These are phyloP conservation scores for Mycena kentingensis DNA, from an alignment of 768 basidiomycete species.

Conservation along the genomic window DNA sequence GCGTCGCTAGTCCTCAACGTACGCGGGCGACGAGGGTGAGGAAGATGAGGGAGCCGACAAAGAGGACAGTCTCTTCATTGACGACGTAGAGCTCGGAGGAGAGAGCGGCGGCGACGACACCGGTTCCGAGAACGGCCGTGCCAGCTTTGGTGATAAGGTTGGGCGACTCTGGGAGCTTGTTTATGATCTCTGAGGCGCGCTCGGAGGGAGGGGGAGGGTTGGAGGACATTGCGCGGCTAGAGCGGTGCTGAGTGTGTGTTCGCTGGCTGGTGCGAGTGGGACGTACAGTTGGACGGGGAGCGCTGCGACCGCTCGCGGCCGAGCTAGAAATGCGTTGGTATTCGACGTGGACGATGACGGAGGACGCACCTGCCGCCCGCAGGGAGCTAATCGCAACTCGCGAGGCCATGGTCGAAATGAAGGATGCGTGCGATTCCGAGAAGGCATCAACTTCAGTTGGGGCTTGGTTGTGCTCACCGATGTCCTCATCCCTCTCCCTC, in stretches of 20 bases:
- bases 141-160: conserved; percentile 95
- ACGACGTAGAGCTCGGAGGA: conserved; percentile 97
- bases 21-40: conserved; percentile 83
- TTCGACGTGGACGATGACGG: too few relatives aligned
- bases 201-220: conserved; percentile 75
- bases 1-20: conserved; percentile 27
- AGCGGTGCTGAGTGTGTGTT: conserved; percentile 16
- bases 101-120: conserved; percentile 87
- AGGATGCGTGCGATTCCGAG: neutral
- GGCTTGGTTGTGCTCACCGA: neutral
- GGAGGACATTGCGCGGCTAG: conserved; percentile 65
- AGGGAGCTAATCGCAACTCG: conserved; percentile 69
- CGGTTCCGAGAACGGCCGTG: conserved; percentile 87
- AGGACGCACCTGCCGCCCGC: conserved; percentile 56
- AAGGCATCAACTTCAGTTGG: too few relatives aligned
- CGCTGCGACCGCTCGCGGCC: conserved; percentile 54
- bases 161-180: conserved; percentile 82
- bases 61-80: conserved; percentile 93
- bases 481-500: neutral
- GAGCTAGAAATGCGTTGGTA: conserved; percentile 50
- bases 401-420: conserved; percentile 54
- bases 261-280: conserved; percentile 8
- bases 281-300: conserved; percentile 53
- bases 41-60: conserved; percentile 81
- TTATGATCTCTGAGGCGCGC: conserved; percentile 87